Conservation (phyloP, 1,284 basidiomycete genomes). For the Apiotrichum veenhuisii region DNA sequence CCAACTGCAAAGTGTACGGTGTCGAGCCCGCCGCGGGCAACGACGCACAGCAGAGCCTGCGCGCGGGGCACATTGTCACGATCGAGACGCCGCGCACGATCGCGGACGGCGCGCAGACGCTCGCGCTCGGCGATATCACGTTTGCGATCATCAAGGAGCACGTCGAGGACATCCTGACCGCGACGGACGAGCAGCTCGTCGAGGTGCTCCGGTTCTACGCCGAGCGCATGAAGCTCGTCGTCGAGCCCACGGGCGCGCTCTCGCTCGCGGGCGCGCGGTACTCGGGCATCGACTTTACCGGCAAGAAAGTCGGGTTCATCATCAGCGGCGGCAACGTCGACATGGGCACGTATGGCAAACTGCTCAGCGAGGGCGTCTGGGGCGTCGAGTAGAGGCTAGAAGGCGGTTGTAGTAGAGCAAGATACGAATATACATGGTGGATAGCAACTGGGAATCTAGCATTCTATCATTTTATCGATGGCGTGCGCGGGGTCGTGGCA, state of each 20-base stretch:
- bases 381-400: not conserved
- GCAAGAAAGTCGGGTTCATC: slow-evolving; percentile 84
- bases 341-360: slow-evolving; percentile 94
- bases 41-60: slow-evolving; percentile 77
- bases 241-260: slow-evolving; percentile 95
- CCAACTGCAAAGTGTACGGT: slow-evolving; percentile 79
- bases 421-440: not conserved
- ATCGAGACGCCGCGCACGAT: slow-evolving; percentile 91
- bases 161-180: slow-evolving; percentile 77
- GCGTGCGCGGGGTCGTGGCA: too few relatives aligned
- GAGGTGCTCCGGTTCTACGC: slow-evolving; percentile 99
- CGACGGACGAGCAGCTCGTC: slow-evolving; percentile 95
- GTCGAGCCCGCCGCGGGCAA: slow-evolving; percentile 93
- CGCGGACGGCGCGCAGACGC: slow-evolving; percentile 96
- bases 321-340: slow-evolving; percentile 99
- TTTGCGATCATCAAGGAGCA: slow-evolving; percentile 83
- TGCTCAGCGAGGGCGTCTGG: slow-evolving; percentile 68
- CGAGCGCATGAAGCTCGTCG: slow-evolving; percentile 77
- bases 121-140: slow-evolving; percentile 88
- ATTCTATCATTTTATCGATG: too few relatives aligned
- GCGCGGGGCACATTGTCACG: slow-evolving; percentile 71
- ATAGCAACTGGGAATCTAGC: not conserved
- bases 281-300: slow-evolving; percentile 74
- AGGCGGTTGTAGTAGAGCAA: not conserved
- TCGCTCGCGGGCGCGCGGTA: slow-evolving; percentile 85